Evolutionary conservation across 2,329 filamentous ascomycete species (phyloP), one percentile per base, ranked within the genome.

Genomic region (Calonectria henricotiae): DNA sequence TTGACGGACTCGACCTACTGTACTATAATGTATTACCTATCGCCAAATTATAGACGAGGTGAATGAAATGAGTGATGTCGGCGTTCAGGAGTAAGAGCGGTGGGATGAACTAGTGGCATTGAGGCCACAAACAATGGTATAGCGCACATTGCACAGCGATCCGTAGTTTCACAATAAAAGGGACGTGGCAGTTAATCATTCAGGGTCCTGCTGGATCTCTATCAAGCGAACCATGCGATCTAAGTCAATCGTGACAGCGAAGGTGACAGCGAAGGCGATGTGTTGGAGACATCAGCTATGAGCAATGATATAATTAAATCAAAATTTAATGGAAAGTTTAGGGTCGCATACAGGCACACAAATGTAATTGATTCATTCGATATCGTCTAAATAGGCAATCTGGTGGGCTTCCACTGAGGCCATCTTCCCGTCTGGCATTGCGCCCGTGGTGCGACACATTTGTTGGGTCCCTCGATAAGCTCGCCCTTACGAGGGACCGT

Each of bases 1-100:
- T 30, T 32, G 58, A 43, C 35, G 43, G 58, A 49, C 27, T n/a
- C 43, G 20, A 23, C 30, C 49, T 47, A 32, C 39, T 67, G 67
- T 65, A 66, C 27, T 20, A 62, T 69, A 62, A 46, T 69, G 62
- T 62, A 66, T 69, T 43, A 69, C 62, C 35, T 27, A 49, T 46
- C 55, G 49, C 37, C 54, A 49, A 20, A 35, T 37, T 20, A 27
- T 54, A 27, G 37, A 20, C 39, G 49, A 61, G 58, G 32, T 51
- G 35, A 61, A 17, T 30, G 23, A 17, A 44, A 61, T 15, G 39
- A 32, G 35, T 11, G n/a, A 49, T n/a, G 13, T 55, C 41, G 27
- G 39, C n/a, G 20, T 65, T 58, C 7, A 6, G 51, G 5, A 11
- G 20, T 23, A 46, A 44, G n/a, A 12, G 25, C 25, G 9, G 13